Evolutionary conservation across 2,329 filamentous ascomycete genomes (phyloP).

Genomic region (Colletotrichum musicola): DNA sequence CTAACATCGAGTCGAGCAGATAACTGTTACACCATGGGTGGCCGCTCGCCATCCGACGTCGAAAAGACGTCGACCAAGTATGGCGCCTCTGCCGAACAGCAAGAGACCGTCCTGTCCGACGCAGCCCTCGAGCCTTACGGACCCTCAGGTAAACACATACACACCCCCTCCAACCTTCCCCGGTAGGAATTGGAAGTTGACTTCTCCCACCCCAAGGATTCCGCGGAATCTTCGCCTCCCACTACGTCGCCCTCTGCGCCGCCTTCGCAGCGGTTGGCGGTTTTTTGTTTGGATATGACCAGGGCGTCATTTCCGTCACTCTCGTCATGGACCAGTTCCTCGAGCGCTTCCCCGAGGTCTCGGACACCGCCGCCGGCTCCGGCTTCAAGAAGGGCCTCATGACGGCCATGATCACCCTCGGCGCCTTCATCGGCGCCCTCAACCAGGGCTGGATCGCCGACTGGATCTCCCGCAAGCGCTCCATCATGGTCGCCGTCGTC

Average conservation of each 20-base stretch:
- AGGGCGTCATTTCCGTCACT: conserved; percentile 56
- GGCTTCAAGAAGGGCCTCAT: conserved; percentile 46
- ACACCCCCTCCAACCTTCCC: neutral
- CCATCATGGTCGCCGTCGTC: conserved; percentile 48
- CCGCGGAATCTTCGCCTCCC: conserved; percentile 47
- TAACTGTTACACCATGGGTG: conserved; percentile 7
- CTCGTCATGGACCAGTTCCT: conserved; percentile 48
- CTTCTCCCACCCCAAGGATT: conserved; percentile 42
- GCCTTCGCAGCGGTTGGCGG: conserved; percentile 45
- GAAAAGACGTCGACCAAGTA: conserved; percentile 38
- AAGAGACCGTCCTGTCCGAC: conserved; percentile 39
- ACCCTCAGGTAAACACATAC: conserved; percentile 41
- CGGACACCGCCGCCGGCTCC: conserved; percentile 51
- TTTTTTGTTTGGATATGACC: conserved; percentile 59
- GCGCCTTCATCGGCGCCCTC: conserved; percentile 64
- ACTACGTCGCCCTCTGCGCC: conserved; percentile 48
- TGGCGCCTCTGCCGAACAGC: conserved; percentile 40
- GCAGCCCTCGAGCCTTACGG: conserved; percentile 43
- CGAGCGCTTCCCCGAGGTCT: conserved; percentile 51
- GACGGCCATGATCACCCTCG: conserved; percentile 64
- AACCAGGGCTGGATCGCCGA: conserved; percentile 60
- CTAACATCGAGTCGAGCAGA: neutral
- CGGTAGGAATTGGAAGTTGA: neutral
- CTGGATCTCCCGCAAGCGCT: conserved; percentile 46
- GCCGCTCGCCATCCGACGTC: conserved; percentile 38